Percentiles rank a stretch among this genome's conserved stretches.
These are phyloP conservation scores for Microcyclosporella mali DNA, from an alignment of 2,329 filamentous ascomycete genomes.

Conservation along the genomic window DNA sequence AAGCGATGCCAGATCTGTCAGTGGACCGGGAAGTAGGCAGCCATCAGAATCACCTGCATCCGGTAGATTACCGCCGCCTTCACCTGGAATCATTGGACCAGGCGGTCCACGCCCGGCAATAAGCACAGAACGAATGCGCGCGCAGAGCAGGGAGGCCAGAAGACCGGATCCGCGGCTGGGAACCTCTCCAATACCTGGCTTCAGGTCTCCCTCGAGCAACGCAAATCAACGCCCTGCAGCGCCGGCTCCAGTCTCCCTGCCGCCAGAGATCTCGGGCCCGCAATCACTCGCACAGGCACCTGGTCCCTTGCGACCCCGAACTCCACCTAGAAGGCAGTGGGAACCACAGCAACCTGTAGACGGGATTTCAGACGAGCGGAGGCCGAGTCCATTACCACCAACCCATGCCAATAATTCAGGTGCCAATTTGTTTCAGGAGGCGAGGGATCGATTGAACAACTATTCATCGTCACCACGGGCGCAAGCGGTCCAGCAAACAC, in stretches of 20 bases:
- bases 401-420: constrained; percentile 12
- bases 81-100: constrained; percentile 6
- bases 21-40: constrained; percentile 13
- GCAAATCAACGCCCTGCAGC: constrained; percentile 6
- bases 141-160: constrained; percentile 23
- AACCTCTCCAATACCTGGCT: constrained; percentile 21
- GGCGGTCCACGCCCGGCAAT: constrained; percentile 24
- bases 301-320: constrained; percentile 14
- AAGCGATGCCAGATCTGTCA: constrained; percentile 16
- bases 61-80: constrained; percentile 8
- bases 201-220: constrained; percentile 7
- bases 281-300: constrained; percentile 3
- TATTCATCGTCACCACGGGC: constrained; percentile 13
- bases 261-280: constrained; percentile 1
- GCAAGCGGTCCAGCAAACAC: constrained; percentile 8
- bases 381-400: constrained; percentile 6
- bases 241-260: constrained; percentile 2
- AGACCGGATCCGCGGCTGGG: constrained; percentile 21
- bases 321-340: constrained; percentile 15
- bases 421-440: constrained; percentile 21
- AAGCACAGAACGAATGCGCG: constrained; percentile 32
- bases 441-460: constrained; percentile 23
- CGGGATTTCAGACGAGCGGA: constrained; percentile 16
- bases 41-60: constrained; percentile 21
- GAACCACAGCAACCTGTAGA: constrained; percentile 10